A percentile compares a stretch with the other conserved stretches of the same genome.
Evolutionary conservation across 1,139 yeast genomes (phyloP).

Genomic region (Casaregolazyma lundiana): DNA sequence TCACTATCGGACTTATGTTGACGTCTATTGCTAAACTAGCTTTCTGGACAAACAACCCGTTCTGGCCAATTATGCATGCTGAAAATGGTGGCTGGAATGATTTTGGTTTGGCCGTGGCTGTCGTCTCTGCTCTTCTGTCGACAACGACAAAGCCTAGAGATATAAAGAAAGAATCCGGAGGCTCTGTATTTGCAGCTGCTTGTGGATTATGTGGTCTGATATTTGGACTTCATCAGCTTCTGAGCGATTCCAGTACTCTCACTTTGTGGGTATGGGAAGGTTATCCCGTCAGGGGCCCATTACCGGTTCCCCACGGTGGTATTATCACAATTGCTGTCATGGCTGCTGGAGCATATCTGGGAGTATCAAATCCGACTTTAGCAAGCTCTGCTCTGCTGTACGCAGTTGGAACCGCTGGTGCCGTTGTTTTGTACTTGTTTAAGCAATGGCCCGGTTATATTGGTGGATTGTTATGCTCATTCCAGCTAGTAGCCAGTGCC

Average conservation of each 20-base stretch:
- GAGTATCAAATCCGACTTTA: constrained; percentile 32
- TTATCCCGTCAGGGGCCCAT: constrained; percentile 79
- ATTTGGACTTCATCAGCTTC: constrained; percentile 66
- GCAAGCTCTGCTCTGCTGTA: constrained; percentile 21
- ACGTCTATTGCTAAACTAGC: constrained; percentile 74
- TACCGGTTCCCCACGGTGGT: constrained; percentile 85
- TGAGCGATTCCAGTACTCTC: constrained; percentile 80
- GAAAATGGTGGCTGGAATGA: constrained; percentile 83
- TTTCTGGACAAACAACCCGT: constrained; percentile 80
- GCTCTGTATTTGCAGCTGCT: constrained; percentile 45
- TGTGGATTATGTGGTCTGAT: constrained; percentile 74
- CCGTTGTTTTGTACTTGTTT: constrained; percentile 45
- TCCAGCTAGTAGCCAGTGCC: constrained; percentile 57
- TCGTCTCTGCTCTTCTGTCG: constrained; percentile 33
- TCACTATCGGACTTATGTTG: constrained; percentile 65
- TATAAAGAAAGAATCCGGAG: constrained; percentile 16
- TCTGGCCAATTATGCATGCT: constrained; percentile 90
- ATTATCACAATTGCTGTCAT: constrained; percentile 54
- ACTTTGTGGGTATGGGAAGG: constrained; percentile 96
- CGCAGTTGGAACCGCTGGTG: constrained; percentile 46
- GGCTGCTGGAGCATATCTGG: constrained; percentile 52
- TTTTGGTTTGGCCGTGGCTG: constrained; percentile 63
- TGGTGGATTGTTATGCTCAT: constrained; percentile 67
- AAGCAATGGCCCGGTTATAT: constrained; percentile 78
- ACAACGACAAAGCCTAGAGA: constrained; percentile 3